Base-by-base conservation (phyloP, 495 filamentous ascomycete genomes). In the Aspergillus nanangensis region DNA sequence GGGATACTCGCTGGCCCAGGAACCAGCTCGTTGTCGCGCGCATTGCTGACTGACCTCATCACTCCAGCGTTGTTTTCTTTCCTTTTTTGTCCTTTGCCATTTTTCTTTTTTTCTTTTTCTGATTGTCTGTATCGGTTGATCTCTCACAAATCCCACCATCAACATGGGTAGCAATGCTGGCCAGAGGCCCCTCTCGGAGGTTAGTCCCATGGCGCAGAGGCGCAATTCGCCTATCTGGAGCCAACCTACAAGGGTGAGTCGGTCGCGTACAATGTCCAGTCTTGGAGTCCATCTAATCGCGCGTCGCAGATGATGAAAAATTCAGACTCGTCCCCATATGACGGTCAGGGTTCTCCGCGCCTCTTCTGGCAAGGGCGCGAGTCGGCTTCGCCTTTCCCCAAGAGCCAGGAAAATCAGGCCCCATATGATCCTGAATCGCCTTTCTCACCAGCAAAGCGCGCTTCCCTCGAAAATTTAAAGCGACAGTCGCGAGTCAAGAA, bases 401-500 rank as follows among this genome's bases (percentile, higher is more conserved):
- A 78, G 51, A 79, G 74, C 47, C 65, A 74, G 5, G 89, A 95
- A 60, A 94, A 94, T 69, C 62, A 61, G 24, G 71, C 60, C 23
- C 67, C 80, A 8, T 81, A 81, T 61, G 79, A 75, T 37, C 73
- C 79, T 60, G 66, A 81, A 70, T 38, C 67, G 57, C 81, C 86
- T 9, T 81, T 80, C 14, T 82, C 83, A 17, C 82, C 84, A 1
- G 73, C 77, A 0, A 85, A 87, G 57, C 84, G 92, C 51, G 84
- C 89, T 4, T 96, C 92, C 9, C 84, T 97, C 45, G 93, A 98
- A 67, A 88, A 90, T 39, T 67, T 98, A 45, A 94, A 96, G 71
- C 84, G 86, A 52, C 90, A 86, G 3, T 95, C 92, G 31, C 85
- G 93, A 32, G 93, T 98, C 40, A 95, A 93, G 70, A 97, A 96